phyloP scores from a whole-genome alignment of 2,329 filamentous ascomycete species.

The Trichocomaceae sp. region DNA sequence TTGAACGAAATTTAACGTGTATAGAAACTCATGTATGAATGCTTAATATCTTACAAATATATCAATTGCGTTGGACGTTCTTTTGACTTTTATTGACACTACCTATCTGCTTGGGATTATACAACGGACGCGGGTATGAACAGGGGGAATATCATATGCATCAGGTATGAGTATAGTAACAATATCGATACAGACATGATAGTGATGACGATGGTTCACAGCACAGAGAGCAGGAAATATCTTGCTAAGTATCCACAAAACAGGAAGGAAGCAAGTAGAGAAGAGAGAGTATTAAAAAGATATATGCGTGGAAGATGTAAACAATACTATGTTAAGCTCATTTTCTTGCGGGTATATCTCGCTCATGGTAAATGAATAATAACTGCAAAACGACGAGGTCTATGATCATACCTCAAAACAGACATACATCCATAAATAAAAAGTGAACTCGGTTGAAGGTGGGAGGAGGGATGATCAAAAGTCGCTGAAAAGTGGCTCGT shows the following conservation, averaged over 20 bases:
- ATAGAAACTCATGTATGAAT: neutral
- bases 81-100: neutral
- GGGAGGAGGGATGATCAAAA: constrained; percentile 42
- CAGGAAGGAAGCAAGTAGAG: no score
- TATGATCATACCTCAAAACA: neutral
- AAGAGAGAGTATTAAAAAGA: neutral
- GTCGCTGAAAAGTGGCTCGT: constrained; percentile 55
- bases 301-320: neutral
- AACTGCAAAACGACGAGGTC: neutral
- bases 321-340: constrained; percentile 3
- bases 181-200: neutral
- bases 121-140: neutral
- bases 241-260: neutral
- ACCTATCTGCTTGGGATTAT: neutral
- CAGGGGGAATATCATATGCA: neutral
- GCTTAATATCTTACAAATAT: neutral
- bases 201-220: neutral
- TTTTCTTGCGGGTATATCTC: constrained; percentile 6
- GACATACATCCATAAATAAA: neutral
- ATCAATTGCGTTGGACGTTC: neutral
- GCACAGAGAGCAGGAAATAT: no score
- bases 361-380: neutral
- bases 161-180: neutral
- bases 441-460: neutral
- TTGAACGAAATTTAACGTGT: neutral